Evolutionary conservation across 2,329 filamentous ascomycete genomes (phyloP), one percentile per base, ranked within the genome.

Genomic region (Fusarium foetens): DNA sequence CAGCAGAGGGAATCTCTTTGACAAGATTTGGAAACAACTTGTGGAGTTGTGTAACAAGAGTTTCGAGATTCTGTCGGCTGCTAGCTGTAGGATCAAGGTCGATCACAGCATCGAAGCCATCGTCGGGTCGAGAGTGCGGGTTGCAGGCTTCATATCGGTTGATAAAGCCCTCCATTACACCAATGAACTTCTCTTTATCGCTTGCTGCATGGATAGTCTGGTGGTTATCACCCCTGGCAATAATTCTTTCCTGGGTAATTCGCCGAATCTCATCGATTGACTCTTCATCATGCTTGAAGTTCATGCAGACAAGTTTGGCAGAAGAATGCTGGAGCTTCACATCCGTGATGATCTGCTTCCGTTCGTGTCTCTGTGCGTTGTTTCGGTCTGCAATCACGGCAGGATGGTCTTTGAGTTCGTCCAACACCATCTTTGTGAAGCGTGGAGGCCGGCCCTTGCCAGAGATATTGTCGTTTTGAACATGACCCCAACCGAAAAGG

Each of bases 381-480:
- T 99, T 99, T 25, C 96, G 90, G 81, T 99, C 96, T 5, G 96
- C 94, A 77, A 97, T 90, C 59, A 97, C 94, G 2, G 91, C 95
- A 1, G 90, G 87, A 49, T 90, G 85, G 1, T 87, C 84, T 27
- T 88, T 83, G 36, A 98, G 86, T 59, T 89, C 81, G 29, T 90
- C 87, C 57, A 92, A 86, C 42, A 97, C 86, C 39, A 89, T 89
- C 55, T 90, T 87, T 1, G 92, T 93, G 80, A 99, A 98, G 59
- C 90, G 88, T 70, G 92, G 89, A 6, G 94, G 92, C 39, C 95
- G 93, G 61, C 88, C 88, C 79, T 93, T 92, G 70, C 91, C 94
- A 58, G 90, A 90, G 66, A 99, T 96, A 79, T 99, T 97, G 83
- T 99, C 96, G 79, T 99, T 99, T 79, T 99, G 96, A 53, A 98